Evolutionary conservation across 2,329 filamentous ascomycete genomes (phyloP), one percentile per base, ranked within the genome.

Genomic region (Epichloe coenophiala): DNA sequence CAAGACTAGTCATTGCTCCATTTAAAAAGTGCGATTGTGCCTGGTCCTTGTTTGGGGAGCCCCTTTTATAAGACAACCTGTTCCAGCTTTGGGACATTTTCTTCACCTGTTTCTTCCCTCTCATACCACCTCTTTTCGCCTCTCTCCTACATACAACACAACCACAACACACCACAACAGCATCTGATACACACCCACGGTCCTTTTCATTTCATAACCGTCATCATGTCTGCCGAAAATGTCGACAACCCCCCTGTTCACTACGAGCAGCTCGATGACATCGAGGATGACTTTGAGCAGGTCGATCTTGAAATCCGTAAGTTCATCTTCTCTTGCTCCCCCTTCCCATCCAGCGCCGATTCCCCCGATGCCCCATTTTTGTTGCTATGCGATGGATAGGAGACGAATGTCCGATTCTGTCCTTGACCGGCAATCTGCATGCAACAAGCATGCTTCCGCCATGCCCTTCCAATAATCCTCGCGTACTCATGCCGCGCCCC

Each of bases 281-380:
- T 96, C 56, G 88, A 95, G 73, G 77, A 81, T 58, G 84, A 94
- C 56, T 95, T 95, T 61, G 83, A 90, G 53, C 80, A 90, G 60
- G 81, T 82, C 37, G 89, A 96, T 69, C 75, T 83, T 37, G 84
- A 95, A 65, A 83, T 93, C 61, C 76, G 89, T 95, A 75, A 65
- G 84, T 77, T 49, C 35, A 15, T 42, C 11, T 9, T 19, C 23
- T 31, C 4, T n/a, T 4, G 19, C 19, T 11, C 9, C 27, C 7
- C 19, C n/a, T 27, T 21, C n/a, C 12, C 43, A 11, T 19, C n/a
- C 6, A 19, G 5, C n/a, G 19, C 12, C 17, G 8, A 17, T 12
- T 23, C 6, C 21, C 21, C 21, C 21, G 21, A 23, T 23, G 12
- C 15, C 33, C 11, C 2, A 17, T 21, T 2, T 3, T 3, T 19